Evolutionary conservation across 805 yeast species (phyloP).

Genomic region (Kodamaea neixiangensis): DNA sequence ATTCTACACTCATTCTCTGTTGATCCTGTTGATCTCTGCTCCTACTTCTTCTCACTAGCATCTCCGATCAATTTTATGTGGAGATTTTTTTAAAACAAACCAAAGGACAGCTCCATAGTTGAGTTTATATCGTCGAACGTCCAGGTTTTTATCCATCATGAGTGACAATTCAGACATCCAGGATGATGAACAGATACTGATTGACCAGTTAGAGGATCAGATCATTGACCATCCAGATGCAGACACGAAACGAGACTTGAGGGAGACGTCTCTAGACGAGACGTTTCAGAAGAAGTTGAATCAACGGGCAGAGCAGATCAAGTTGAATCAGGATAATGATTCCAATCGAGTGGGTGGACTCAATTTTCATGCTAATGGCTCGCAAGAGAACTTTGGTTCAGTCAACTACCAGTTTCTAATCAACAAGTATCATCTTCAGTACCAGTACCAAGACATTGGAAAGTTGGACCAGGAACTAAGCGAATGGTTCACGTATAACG

Average conservation of each 20-base stretch:
- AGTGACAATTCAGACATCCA: slow-evolving; percentile 7
- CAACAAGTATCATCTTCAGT: slow-evolving; percentile 33
- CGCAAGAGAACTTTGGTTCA: slow-evolving; percentile 17
- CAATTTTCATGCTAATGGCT: slow-evolving; percentile 7
- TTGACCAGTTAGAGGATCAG: slow-evolving; percentile 50
- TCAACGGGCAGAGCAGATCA: slow-evolving; percentile 43
- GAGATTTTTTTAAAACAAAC: not conserved
- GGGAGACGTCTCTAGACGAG: slow-evolving; percentile 36
- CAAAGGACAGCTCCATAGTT: not conserved
- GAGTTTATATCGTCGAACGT: not conserved
- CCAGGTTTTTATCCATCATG: not conserved
- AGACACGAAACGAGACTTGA: slow-evolving; percentile 28
- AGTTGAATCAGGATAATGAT: slow-evolving; percentile 12
- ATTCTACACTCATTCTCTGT: no score
- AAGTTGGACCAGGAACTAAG: slow-evolving; percentile 30
- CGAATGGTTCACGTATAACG: slow-evolving; percentile 42
- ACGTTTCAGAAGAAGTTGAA: slow-evolving; percentile 45
- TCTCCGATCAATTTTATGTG: not conserved
- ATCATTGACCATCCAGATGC: slow-evolving; percentile 46
- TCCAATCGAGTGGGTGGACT: slow-evolving; percentile 8
- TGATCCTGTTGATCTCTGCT: no score
- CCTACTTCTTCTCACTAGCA: no score
- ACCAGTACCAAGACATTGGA: slow-evolving; percentile 30
- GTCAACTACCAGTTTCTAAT: slow-evolving; percentile 28
- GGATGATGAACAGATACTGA: slow-evolving; percentile 33